Conservation (phyloP, 768 basidiomycete species). For the Russula virescens region DNA sequence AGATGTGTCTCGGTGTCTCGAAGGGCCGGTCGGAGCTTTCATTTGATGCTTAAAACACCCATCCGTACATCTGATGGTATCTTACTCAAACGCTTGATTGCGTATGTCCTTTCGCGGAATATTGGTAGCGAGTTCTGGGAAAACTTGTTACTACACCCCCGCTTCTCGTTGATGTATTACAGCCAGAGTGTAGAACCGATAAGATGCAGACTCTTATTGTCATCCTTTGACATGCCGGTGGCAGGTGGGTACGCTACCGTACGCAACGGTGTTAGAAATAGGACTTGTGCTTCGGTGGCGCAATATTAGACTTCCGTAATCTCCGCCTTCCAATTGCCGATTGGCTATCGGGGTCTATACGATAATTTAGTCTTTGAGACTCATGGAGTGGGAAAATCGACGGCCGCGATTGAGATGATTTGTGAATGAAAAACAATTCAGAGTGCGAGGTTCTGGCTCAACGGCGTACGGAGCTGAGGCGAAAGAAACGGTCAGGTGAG, state of each 20-base stretch:
- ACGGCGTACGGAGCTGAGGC: no score
- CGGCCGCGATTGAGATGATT: background rate
- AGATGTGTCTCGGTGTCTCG: background rate
- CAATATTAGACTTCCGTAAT: slow-evolving; percentile 5
- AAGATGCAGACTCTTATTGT: background rate
- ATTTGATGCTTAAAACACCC: no score
- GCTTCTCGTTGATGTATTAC: background rate
- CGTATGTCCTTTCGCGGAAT: background rate
- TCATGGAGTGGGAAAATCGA: background rate
- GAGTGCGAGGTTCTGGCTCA: background rate
- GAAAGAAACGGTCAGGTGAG: no score
- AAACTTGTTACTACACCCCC: background rate
- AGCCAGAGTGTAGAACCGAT: background rate
- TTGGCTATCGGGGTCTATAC: background rate
- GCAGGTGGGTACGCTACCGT: background rate
- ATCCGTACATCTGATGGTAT: background rate
- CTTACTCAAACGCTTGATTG: background rate
- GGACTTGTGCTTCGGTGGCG: background rate
- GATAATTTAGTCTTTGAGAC: background rate
- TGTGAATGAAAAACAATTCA: background rate
- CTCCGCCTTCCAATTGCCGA: slow-evolving; percentile 11
- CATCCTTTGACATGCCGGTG: background rate
- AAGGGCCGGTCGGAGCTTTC: background rate
- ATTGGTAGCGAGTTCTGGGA: background rate
- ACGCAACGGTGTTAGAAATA: background rate